phyloP scores from a whole-genome alignment of 2,329 filamentous ascomycete genomes.

The Xylaria sp. region DNA sequence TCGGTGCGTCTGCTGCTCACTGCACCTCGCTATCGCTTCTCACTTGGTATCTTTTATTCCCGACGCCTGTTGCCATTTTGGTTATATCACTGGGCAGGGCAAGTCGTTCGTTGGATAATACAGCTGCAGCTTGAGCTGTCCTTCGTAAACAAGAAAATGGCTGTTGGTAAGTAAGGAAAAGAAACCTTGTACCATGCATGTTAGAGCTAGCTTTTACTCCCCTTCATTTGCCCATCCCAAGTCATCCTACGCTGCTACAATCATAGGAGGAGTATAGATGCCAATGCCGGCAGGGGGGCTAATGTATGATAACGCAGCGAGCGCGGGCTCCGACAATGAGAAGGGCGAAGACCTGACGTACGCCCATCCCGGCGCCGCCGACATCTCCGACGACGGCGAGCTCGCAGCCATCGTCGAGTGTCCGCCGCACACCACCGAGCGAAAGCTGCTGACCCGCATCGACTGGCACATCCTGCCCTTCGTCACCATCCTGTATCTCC shows the following conservation, averaged over 20 bases:
- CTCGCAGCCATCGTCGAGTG: slow-evolving; percentile 52
- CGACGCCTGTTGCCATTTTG: background rate
- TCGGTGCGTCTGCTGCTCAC: background rate
- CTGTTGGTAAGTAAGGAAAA: slow-evolving; percentile 1
- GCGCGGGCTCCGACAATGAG: slow-evolving; percentile 43
- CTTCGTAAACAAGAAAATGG: slow-evolving; percentile 11
- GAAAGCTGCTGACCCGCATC: slow-evolving; percentile 74
- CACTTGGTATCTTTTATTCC: background rate
- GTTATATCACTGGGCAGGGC: background rate
- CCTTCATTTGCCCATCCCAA: background rate
- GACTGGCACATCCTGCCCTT: slow-evolving; percentile 78
- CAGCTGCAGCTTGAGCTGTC: background rate
- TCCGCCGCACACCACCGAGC: slow-evolving; percentile 69
- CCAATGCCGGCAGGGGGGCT: slow-evolving; percentile 12
- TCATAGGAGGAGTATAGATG: background rate
- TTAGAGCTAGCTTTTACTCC: background rate
- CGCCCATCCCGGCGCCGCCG: slow-evolving; percentile 43
- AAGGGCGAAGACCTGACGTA: slow-evolving; percentile 43
- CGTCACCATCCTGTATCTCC: slow-evolving; percentile 69
- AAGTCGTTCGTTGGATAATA: background rate
- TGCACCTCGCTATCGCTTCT: background rate
- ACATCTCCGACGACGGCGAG: slow-evolving; percentile 48
- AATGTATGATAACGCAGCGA: slow-evolving; percentile 9
- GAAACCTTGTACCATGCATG: background rate
- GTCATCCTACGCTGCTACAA: too few relatives aligned